Percentiles rank a stretch among this genome's conserved stretches.
Evolutionary conservation across 345 rosid species (phyloP).

Genomic region (Salix koriyanagi): DNA sequence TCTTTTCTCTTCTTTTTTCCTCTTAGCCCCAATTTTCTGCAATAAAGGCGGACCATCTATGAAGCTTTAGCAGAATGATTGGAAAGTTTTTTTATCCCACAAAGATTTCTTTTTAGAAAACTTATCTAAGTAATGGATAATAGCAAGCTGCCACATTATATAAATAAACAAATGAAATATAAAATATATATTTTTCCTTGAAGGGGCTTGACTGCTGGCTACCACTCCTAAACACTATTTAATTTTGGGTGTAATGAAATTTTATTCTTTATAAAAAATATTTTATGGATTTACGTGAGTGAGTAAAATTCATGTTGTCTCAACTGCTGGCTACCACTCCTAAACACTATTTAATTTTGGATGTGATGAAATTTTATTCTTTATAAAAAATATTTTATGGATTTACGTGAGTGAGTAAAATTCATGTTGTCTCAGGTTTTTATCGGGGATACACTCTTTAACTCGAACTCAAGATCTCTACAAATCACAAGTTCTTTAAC

Average conservation of each 20-base stretch:
- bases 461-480: too few species aligned
- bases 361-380: too few species aligned
- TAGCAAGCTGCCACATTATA: neutral
- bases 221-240: neutral
- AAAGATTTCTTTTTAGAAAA: neutral
- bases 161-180: neutral
- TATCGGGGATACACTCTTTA: too few species aligned
- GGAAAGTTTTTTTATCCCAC: neutral
- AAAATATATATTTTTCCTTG: neutral
- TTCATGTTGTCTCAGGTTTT: too few species aligned
- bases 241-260: too few species aligned
- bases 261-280: too few species aligned
- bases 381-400: too few species aligned
- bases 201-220: neutral
- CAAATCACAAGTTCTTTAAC: too few species aligned
- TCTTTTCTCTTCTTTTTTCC: neutral
- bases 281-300: fast-evolving
- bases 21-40: neutral
- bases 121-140: neutral
- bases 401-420: too few species aligned
- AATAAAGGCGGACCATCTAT: neutral
- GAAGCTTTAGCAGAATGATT: neutral
- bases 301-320: too few species aligned
- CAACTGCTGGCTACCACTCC: neutral
- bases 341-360: neutral